phyloP scores from a whole-genome alignment of 805 yeast species.

The Ogataea allantospora region DNA sequence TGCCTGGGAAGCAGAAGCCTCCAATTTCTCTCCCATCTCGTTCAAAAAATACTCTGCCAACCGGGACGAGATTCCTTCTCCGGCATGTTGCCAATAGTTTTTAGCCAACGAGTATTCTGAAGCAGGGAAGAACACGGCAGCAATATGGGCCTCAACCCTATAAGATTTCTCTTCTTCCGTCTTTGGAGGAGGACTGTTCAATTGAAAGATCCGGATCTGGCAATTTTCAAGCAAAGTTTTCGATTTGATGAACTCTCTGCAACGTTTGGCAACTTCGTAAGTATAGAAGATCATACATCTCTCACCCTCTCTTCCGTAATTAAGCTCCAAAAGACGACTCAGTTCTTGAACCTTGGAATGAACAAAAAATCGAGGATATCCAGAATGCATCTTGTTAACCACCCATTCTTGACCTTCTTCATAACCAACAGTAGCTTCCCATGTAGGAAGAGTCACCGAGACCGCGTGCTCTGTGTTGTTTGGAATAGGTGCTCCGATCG shows the following conservation, averaged over 20 bases:
- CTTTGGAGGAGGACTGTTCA: slow-evolving; percentile 68
- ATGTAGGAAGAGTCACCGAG: slow-evolving; percentile 90
- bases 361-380: slow-evolving; percentile 84
- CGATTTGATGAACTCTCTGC: slow-evolving; percentile 71
- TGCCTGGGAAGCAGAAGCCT: slow-evolving; percentile 27
- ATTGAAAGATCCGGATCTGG: slow-evolving; percentile 62
- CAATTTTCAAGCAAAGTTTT: slow-evolving; percentile 37
- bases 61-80: slow-evolving; percentile 93
- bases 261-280: slow-evolving; percentile 74
- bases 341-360: slow-evolving; percentile 62
- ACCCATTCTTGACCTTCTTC: slow-evolving; percentile 89
- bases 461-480: slow-evolving; percentile 90
- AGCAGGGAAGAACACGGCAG: slow-evolving; percentile 74
- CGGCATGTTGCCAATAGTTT: slow-evolving; percentile 95
- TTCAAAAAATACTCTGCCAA: slow-evolving; percentile 79
- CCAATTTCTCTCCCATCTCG: slow-evolving; percentile 47
- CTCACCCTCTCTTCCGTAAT: slow-evolving; percentile 81
- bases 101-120: slow-evolving; percentile 64
- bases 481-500: slow-evolving; percentile 83
- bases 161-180: slow-evolving; percentile 56
- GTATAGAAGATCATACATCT: slow-evolving; percentile 73
- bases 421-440: slow-evolving; percentile 91
- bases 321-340: slow-evolving; percentile 51
- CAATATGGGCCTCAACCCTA: slow-evolving; percentile 65
- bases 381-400: slow-evolving; percentile 71